Base-by-base conservation (phyloP, 805 yeast genomes). In the Wickerhamiella vanderwaltii region DNA sequence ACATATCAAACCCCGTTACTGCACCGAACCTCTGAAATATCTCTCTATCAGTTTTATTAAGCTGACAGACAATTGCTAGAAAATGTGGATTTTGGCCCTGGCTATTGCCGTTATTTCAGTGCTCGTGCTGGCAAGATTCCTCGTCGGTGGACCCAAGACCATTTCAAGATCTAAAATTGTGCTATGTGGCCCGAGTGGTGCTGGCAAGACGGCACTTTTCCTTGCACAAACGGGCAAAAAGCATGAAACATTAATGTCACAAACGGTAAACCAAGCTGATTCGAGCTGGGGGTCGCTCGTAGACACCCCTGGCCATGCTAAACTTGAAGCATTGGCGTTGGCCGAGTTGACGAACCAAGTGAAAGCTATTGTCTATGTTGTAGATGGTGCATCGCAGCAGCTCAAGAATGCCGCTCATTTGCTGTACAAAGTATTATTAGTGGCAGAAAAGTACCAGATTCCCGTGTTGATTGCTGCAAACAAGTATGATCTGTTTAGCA, bases 261-360 rank as follows among this genome's bases (percentile, higher is more conserved):
- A 71, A 46, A 71, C 66, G 39, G 65, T 71, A n/a, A 72, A 65
- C 51, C 61, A 54, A 50, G 16, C 20, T 9, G 17, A 29, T 13
- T 29, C 40, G 20, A 2, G 11, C 12, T 37, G 40, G 40, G 40
- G 40, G 9, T 9, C 67, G 46, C 58, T 87, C 29, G 68, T 79
- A 39, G 97, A 88, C 54, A 76, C 76, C 47, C 98, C 98, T 2
- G 95, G 96, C n/a, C 86, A 81, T 61, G 63, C 71, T 43, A 85
- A 84, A 59, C 72, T 87, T 50, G 72, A 71, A 41, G 72, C 73
- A 44, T 62, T 77, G 39, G 64, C 75, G 25, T 49, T 65, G 45
- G 69, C 71, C 41, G 70, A 71, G 43, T 63, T 69, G 48, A 54
- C 76, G 34, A 18, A 11, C 18, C 44, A 58, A 15, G 57, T 80